Conservation (phyloP, 257 asterid species). For the Penstemon eatonii region DNA sequence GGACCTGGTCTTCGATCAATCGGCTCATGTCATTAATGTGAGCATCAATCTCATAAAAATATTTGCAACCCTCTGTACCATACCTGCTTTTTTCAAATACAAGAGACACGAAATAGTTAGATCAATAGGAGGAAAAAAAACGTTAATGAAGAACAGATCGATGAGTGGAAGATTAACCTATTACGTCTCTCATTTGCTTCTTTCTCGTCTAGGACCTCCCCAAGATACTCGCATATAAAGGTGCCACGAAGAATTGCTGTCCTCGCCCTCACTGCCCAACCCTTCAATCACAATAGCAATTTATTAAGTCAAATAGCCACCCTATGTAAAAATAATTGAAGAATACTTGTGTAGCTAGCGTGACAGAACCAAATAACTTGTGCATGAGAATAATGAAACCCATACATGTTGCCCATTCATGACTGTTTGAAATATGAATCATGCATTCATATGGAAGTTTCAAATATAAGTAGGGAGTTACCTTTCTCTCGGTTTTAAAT, state of each 20-base stretch:
- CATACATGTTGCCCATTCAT: background rate
- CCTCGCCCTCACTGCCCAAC: constrained; percentile 97
- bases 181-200: constrained; percentile 83
- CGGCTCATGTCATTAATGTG: constrained; percentile 79
- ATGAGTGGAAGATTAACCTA: constrained; percentile 44
- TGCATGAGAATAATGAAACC: background rate
- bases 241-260: constrained; percentile 85
- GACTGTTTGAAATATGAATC: constrained; percentile 12
- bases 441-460: constrained; percentile 21
- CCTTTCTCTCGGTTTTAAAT: constrained; percentile 89
- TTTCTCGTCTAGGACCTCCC: constrained; percentile 81
- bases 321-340: background rate
- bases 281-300: constrained; percentile 53
- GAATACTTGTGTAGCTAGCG: background rate
- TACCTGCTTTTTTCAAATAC: constrained; percentile 50
- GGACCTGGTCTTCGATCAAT: constrained; percentile 71
- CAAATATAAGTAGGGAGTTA: constrained; percentile 26
- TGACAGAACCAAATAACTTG: constrained; percentile 1
- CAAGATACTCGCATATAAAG: constrained; percentile 90
- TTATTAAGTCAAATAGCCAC: background rate
- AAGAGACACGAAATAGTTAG: constrained; percentile 4
- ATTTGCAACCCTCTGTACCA: constrained; percentile 58
- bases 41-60: constrained; percentile 71
- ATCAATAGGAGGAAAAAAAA: constrained; percentile 3
- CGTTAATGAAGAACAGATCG: constrained; percentile 1